These are phyloP conservation scores for Lachnellula subtilissima DNA, from an alignment of 2,329 filamentous ascomycete species.

Conservation along the genomic window DNA sequence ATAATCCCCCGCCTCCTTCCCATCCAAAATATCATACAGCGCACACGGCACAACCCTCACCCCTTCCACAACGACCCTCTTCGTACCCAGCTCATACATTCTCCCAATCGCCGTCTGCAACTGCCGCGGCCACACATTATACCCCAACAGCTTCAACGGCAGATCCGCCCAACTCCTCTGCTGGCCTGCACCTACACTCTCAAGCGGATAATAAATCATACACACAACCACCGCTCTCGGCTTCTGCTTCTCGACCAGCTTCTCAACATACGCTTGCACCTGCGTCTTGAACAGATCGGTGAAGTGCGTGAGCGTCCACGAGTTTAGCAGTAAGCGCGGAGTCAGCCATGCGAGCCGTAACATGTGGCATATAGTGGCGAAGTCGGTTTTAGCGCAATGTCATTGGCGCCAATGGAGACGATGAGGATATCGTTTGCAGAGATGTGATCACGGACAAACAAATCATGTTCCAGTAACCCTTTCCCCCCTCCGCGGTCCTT, in stretches of 20 bases:
- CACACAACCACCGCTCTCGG: constrained; percentile 13
- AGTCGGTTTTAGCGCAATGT: constrained; percentile 17
- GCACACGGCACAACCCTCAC: constrained; percentile 11
- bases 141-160: constrained; percentile 9
- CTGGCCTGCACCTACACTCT: background rate
- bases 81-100: constrained; percentile 14
- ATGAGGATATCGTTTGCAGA: constrained; percentile 13
- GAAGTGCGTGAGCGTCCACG: constrained; percentile 12
- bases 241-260: constrained; percentile 11
- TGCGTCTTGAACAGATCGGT: constrained; percentile 13
- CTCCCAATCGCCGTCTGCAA: constrained; percentile 11
- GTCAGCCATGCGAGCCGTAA: constrained; percentile 17
- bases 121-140: constrained; percentile 11
- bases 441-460: constrained; percentile 16
- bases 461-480: constrained; percentile 11
- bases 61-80: constrained; percentile 7
- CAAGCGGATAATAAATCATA: constrained; percentile 18
- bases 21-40: constrained; percentile 14
- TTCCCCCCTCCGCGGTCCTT: constrained; percentile 3
- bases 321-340: constrained; percentile 7
- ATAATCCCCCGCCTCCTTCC: constrained; percentile 11
- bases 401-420: constrained; percentile 14
- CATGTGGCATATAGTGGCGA: constrained; percentile 14
- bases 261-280: constrained; percentile 12
- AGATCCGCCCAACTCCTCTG: constrained; percentile 14